Evolutionary conservation across 1,139 yeast species (phyloP).

Genomic region (Zygosaccharomyces pseudobailii): DNA sequence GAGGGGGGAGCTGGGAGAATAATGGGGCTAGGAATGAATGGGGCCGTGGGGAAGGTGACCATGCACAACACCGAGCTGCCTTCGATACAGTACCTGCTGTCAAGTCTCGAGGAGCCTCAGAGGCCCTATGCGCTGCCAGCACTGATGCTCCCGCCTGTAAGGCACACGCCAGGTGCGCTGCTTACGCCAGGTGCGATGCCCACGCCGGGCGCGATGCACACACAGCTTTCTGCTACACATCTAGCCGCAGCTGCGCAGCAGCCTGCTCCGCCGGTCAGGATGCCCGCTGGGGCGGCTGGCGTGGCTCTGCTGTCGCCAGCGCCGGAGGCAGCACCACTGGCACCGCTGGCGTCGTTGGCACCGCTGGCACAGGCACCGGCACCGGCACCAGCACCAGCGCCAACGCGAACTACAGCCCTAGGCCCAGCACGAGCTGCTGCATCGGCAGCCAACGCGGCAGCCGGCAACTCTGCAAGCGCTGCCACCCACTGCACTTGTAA

Average conservation of each 20-base stretch:
- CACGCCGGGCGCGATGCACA: too few species aligned
- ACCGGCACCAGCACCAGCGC: neutral
- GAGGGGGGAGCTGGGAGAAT: neutral
- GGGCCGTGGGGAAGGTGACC: neutral
- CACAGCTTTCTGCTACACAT: too few species aligned
- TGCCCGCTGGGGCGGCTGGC: neutral
- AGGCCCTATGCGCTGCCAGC: constrained; percentile 4
- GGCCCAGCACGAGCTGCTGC: neutral
- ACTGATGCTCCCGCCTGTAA: neutral
- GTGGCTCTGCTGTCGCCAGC: constrained; percentile 1
- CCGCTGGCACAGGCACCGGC: neutral
- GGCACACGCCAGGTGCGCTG: neutral
- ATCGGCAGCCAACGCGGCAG: neutral
- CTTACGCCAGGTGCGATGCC: too few species aligned
- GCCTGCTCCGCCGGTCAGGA: too few species aligned
- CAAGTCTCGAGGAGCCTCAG: constrained; percentile 4
- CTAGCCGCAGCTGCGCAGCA: too few species aligned
- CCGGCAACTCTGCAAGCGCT: neutral
- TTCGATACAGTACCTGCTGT: constrained; percentile 7
- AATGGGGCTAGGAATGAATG: neutral
- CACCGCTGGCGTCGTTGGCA: neutral
- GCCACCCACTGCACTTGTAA: constrained; percentile 6
- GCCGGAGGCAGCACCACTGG: neutral
- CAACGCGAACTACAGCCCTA: neutral
- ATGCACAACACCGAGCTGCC: constrained; percentile 7